Evolutionary conservation across 2,329 filamentous ascomycete species (phyloP), one percentile per base, ranked within the genome.

Genomic region (Monosporascus sp.): DNA sequence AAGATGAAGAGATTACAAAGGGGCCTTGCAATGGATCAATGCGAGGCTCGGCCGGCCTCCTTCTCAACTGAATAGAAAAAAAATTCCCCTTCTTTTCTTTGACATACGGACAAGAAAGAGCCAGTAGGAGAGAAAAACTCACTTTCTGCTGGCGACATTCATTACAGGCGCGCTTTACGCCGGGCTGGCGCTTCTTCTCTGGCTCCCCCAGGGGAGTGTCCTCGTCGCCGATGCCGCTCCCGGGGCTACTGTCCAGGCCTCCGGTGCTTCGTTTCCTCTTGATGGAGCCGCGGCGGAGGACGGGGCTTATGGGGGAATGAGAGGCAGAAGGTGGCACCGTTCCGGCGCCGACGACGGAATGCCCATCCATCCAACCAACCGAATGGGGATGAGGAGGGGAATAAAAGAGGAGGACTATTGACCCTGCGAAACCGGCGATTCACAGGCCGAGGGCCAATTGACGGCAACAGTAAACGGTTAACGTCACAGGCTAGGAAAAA

Each of bases 61-160:
- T 14, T 36, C 27, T 55, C 52, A 57, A 52, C 38, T 39, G 27
- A 4, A 47, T 50, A 18, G n/a, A n/a, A n/a, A n/a, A n/a, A n/a
- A n/a, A n/a, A n/a, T n/a, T n/a, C n/a, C 20, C 20, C 11, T 22
- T 9, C 31, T 34, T 14, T 34, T 3, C 5, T 14, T 14, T 34
- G 9, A 14, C 31, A 5, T 5, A 34, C 11, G 9, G 31, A 34
- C 31, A 14, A 5, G 11, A 5, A 25, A 6, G 14, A 25, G 14
- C 8, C 20, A 44, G 25, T 25, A 6, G 15, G 41, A 44, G 9
- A 6, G 41, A 44, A 34, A 44, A 14, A 77, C 75, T 79, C 73
- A 90, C 88, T 78, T 93, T 93, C 71, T 93, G 89, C 72, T 93
- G 89, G 56, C 88, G 81, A 67, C 88, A 93, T 70, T 93, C 88